These are phyloP conservation scores for Azolla pinnata DNA, from an alignment of 75 land plant genomes.

Conservation along the genomic window DNA sequence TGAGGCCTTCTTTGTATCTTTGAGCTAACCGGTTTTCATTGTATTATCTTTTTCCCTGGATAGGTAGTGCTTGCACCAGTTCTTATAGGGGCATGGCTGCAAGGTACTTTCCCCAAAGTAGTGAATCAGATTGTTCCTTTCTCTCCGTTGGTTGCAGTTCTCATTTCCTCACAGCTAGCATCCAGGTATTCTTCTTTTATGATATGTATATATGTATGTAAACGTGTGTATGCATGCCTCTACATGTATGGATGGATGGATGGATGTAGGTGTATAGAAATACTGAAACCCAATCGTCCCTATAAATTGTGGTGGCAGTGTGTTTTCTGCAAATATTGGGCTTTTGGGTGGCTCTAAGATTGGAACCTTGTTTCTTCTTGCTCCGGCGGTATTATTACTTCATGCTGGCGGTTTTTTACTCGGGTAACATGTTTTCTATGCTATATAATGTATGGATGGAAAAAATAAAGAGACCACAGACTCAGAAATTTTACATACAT, in stretches of 20 bases:
- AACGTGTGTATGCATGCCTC: background rate
- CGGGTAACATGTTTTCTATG: slow-evolving; percentile 48
- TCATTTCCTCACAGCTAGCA: slow-evolving; percentile 60
- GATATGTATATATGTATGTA: too few relatives aligned
- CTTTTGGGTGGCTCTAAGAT: slow-evolving; percentile 27
- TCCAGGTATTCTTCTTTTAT: slow-evolving; percentile 62
- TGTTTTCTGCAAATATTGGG: slow-evolving; percentile 68
- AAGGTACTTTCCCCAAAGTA: slow-evolving; percentile 44
- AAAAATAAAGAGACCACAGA: too few relatives aligned
- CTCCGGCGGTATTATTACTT: slow-evolving; percentile 44
- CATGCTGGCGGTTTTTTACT: slow-evolving; percentile 66
- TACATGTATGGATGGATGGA: background rate
- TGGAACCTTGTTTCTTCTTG: slow-evolving; percentile 27
- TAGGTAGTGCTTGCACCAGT: slow-evolving; percentile 80
- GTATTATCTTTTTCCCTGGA: background rate
- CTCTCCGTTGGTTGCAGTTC: slow-evolving; percentile 69
- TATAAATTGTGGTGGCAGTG: slow-evolving; percentile 28
- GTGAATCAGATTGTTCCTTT: slow-evolving; percentile 43
- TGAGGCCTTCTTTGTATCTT: background rate
- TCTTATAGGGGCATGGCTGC: slow-evolving; percentile 64
- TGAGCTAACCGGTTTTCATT: slow-evolving; percentile 3
- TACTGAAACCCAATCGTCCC: background rate
- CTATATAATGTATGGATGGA: too few relatives aligned
- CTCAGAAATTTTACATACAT: background rate
- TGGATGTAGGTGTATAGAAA: background rate